Conservation (phyloP, 768 basidiomycete genomes). For the Nidularia pulvinata region DNA sequence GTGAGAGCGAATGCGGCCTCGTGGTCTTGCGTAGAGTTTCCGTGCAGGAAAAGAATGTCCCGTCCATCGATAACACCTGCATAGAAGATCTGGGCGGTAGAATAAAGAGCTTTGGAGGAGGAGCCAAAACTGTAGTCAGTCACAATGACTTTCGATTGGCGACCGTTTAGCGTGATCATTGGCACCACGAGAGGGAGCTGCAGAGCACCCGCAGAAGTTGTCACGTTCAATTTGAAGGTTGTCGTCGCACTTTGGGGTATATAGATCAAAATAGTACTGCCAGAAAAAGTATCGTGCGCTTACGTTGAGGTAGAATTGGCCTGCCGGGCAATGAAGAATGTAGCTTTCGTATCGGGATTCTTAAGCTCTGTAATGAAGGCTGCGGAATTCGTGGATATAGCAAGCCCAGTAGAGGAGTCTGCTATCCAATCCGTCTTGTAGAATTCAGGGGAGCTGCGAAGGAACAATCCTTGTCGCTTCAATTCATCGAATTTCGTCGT, state of each 20-base stretch:
- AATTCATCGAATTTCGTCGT: constrained; percentile 75
- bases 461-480: constrained; percentile 76
- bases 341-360: constrained; percentile 66
- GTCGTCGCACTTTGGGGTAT: constrained; percentile 35
- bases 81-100: constrained; percentile 75
- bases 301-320: constrained; percentile 66
- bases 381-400: constrained; percentile 34
- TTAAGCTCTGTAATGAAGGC: constrained; percentile 61
- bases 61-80: constrained; percentile 58
- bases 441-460: constrained; percentile 78
- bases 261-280: not conserved
- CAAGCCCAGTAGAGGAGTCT: constrained; percentile 51
- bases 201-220: constrained; percentile 48
- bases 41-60: constrained; percentile 67
- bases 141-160: constrained; percentile 74
- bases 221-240: constrained; percentile 60
- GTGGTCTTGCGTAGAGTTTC: constrained; percentile 52
- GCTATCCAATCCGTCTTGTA: constrained; percentile 79
- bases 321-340: constrained; percentile 75
- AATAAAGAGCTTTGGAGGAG: constrained; percentile 57
- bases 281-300: constrained; percentile 14
- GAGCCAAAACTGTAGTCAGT: constrained; percentile 73
- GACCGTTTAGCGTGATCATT: constrained; percentile 60
- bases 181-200: constrained; percentile 55
- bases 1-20: constrained; percentile 47